These are phyloP conservation scores for Podospora sp. DNA, from an alignment of 495 filamentous ascomycete species.

Conservation along the genomic window DNA sequence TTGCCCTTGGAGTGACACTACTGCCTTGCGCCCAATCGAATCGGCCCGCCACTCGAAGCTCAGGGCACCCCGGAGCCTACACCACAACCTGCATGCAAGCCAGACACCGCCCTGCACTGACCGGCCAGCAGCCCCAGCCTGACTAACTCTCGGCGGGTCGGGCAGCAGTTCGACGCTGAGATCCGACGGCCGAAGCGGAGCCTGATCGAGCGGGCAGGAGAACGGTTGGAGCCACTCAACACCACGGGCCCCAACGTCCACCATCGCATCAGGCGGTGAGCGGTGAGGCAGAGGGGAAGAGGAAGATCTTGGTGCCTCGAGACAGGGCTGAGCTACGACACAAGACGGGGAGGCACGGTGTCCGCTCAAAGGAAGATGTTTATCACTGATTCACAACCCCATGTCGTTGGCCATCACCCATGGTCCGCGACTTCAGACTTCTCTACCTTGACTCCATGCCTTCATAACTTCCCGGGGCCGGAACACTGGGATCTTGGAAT, in stretches of 20 bases:
- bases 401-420: background rate
- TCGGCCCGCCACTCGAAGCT: constrained; percentile 14
- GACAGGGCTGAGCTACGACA: background rate
- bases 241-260: background rate
- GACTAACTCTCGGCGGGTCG: constrained; percentile 17
- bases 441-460: background rate
- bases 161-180: constrained; percentile 19
- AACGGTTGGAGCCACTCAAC: constrained; percentile 18
- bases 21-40: background rate
- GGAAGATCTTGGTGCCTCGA: background rate
- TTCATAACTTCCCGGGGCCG: background rate
- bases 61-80: constrained; percentile 26
- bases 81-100: constrained; percentile 29
- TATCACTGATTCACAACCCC: background rate
- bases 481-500: background rate
- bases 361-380: background rate
- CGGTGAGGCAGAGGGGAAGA: background rate
- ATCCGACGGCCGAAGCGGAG: constrained; percentile 7
- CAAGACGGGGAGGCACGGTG: background rate
- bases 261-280: constrained; percentile 14
- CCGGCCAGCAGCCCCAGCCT: constrained; percentile 11
- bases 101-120: constrained; percentile 16
- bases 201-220: constrained; percentile 9
- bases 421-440: background rate
- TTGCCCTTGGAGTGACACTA: background rate